Evolutionary conservation across 2,329 filamentous ascomycete genomes (phyloP), one percentile per base, ranked within the genome.

Genomic region (Nothopassalora personata): DNA sequence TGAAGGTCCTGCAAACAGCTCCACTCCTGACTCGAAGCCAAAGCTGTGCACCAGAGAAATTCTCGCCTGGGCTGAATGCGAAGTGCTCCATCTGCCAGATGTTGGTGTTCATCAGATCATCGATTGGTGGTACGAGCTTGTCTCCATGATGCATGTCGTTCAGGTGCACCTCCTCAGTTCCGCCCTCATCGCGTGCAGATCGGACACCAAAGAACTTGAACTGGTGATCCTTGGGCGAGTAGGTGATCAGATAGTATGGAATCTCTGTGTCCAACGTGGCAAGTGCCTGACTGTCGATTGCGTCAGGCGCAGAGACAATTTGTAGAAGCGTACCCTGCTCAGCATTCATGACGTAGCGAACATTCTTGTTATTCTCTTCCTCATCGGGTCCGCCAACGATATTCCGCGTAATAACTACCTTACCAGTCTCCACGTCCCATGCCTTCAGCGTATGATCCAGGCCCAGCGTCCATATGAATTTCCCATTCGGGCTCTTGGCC

Each of bases 151-250:
- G 91, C 23, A 64, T 45, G 43, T 71, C 67, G n/a, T 61, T 33
- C 6, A 65, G 28, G 18, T 52, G 28, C 1, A 67, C 48, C 2
- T 46, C 57, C 30, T 59, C 61, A 19, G 36, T 48, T n/a, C 61
- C 65, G 10, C 68, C 62, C 9, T 56, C 43, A 4, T 62, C 48
- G 13, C 48, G 54, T 2, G 28, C 56, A 9, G 61, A 27, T 5
- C 43, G 43, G 6, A 90, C 77, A 66, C 95, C 90, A 90, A 92
- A 99, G 71, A 99, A 92, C 73, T 96, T 97, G 81, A 99, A 97
- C 71, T 93, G 88, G 36, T 94, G 84, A 31, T 91, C 89, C 63
- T 94, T 85, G 0, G 94, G 93, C 10, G 92, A 97, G 73, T 91
- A 96, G 8, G 91, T 93, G 39, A 90, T 85, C 55, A 93, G 83